A percentile compares a stretch with the other conserved stretches of the same genome.
Conservation (phyloP, 2,329 filamentous ascomycete species). For the Colletotrichum melonis region DNA sequence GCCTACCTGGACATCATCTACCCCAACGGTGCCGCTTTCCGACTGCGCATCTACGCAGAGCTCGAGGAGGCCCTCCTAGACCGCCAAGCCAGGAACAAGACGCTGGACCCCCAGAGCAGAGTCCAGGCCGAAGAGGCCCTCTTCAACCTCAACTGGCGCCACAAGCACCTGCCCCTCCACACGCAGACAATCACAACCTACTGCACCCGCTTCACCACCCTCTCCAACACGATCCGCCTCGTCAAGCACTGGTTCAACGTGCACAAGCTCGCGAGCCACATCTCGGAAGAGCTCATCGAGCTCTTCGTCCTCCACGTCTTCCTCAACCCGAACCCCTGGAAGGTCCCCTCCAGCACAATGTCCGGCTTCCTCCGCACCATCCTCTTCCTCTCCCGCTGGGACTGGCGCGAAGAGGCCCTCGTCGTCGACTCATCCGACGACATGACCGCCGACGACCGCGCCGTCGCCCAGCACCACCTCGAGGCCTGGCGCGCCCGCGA, state of each 20-base stretch:
- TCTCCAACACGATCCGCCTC: slow-evolving; percentile 86
- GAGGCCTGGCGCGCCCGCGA: slow-evolving; percentile 90
- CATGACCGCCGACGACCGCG: slow-evolving; percentile 70
- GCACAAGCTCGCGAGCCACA: slow-evolving; percentile 82
- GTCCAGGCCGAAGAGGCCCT: slow-evolving; percentile 78
- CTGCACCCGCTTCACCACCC: slow-evolving; percentile 81
- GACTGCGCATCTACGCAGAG: slow-evolving; percentile 89
- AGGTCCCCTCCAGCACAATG: slow-evolving; percentile 78
- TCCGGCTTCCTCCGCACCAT: slow-evolving; percentile 87
- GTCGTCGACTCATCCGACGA: slow-evolving; percentile 80
- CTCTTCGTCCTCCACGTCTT: slow-evolving; percentile 84
- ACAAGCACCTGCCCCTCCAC: slow-evolving; percentile 79
- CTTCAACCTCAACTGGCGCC: slow-evolving; percentile 76
- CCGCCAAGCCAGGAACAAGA: slow-evolving; percentile 80
- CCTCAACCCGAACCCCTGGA: slow-evolving; percentile 84
- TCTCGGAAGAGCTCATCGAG: slow-evolving; percentile 86
- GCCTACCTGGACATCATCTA: slow-evolving; percentile 87
- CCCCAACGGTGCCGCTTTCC: slow-evolving; percentile 78
- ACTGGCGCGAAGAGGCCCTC: slow-evolving; percentile 88
- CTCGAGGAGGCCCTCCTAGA: slow-evolving; percentile 85
- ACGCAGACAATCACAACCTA: slow-evolving; percentile 84
- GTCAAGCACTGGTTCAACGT: slow-evolving; percentile 90
- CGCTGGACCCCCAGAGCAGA: slow-evolving; percentile 71
- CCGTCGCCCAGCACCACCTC: slow-evolving; percentile 76
- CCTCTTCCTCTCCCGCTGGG: slow-evolving; percentile 85